Evolutionary conservation across 1,139 yeast genomes (phyloP), one percentile per base, ranked within the genome.

Genomic region (Yamadazyma dushanensis): DNA sequence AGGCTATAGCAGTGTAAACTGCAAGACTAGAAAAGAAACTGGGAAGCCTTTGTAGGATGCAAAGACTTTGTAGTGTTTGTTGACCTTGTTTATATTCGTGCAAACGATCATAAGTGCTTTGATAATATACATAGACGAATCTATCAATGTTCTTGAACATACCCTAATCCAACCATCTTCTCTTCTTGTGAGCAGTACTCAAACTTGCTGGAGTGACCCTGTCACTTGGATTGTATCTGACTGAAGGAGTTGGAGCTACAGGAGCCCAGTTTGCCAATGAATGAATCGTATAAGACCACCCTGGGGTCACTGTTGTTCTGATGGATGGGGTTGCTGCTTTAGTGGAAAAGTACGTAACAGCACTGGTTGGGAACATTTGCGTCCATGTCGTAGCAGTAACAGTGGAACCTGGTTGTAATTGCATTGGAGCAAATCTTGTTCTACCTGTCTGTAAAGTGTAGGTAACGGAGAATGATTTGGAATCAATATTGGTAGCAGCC

Each of bases 351-450:
- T 55, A 59, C 0, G 86, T 72, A 18, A 82, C 88, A 0, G 83
- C 67, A 43, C 88, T 78, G 1, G 90, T 75, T 14, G 90, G 80
- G 56, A 63, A 82, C 46, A 70, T 63, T 53, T 77, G 70, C 2
- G 78, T 55, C 85, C 87, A 83, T 3, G 81, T 62, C 3, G 81
- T 69, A 16, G 76, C 79, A 1, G 95, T 83, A 10, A 87, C 78
- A 7, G 61, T 69, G 2, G 84, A 55, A 4, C 81, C 85, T 6
- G 97, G 96, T 62, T 88, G 51, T 40, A 69, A 59, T 62, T 88
- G 96, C 96, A 89, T 88, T 34, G 96, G 96, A 1, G 97, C 97
- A 59, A 65, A 86, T 56, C 87, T 72, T 2, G 83, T 75, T 33
- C 46, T 59, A 25, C 95, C 95, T 0, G 95, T 83, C 64, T 89